Conservation (phyloP, 2,329 filamentous ascomycete genomes). For the Grosmannia serpens region DNA sequence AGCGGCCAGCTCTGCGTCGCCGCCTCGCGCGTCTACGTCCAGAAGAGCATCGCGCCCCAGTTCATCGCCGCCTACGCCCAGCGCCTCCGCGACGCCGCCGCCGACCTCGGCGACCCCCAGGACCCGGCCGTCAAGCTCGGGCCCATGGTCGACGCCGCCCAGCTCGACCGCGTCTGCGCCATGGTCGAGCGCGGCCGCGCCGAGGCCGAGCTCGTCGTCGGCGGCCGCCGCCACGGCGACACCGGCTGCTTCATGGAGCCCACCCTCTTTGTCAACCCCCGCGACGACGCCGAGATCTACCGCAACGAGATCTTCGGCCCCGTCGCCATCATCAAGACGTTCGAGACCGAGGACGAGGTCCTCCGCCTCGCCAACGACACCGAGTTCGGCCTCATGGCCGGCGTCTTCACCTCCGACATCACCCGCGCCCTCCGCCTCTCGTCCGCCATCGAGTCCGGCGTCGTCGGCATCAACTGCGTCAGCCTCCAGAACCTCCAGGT, state of each 20-base stretch:
- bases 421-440: slow-evolving; percentile 62
- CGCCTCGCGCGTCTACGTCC: slow-evolving; percentile 59
- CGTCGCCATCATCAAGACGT: slow-evolving; percentile 64
- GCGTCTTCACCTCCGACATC: slow-evolving; percentile 65
- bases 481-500: slow-evolving; percentile 24
- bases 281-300: slow-evolving; percentile 45
- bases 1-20: slow-evolving; percentile 67
- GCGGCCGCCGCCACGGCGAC: slow-evolving; percentile 26
- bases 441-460: slow-evolving; percentile 56
- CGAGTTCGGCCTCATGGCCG: slow-evolving; percentile 65
- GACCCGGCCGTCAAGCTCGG: slow-evolving; percentile 47
- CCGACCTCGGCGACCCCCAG: slow-evolving; percentile 50
- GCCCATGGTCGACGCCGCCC: slow-evolving; percentile 36
- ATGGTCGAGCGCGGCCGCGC: slow-evolving; percentile 31
- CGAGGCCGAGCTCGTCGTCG: slow-evolving; percentile 26
- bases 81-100: slow-evolving; percentile 43
- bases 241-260: slow-evolving; percentile 16
- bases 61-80: slow-evolving; percentile 50
- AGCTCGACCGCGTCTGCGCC: slow-evolving; percentile 31
- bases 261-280: slow-evolving; percentile 3
- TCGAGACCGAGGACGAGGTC: slow-evolving; percentile 61
- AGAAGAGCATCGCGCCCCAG: slow-evolving; percentile 40
- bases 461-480: slow-evolving; percentile 34
- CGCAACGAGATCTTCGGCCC: slow-evolving; percentile 75
- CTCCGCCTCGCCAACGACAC: slow-evolving; percentile 60